These are phyloP conservation scores for Maudiozyma saulgeensis DNA, from an alignment of 805 yeast species.

Conservation along the genomic window DNA sequence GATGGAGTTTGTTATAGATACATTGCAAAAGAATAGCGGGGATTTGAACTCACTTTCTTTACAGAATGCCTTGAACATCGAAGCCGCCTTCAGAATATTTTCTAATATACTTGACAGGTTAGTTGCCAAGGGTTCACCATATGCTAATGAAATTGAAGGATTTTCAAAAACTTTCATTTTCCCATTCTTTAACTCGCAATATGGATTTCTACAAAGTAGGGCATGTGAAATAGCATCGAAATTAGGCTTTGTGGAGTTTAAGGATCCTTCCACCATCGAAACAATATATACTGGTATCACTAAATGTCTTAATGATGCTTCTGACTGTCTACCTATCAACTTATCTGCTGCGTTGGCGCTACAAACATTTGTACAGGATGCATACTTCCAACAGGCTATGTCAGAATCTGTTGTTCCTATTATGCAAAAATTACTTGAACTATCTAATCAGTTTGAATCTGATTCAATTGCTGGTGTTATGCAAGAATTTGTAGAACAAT, in stretches of 20 bases:
- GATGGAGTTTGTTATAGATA: slow-evolving; percentile 47
- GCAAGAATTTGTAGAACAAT: slow-evolving; percentile 90
- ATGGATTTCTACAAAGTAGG: slow-evolving; percentile 66
- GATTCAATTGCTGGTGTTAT: slow-evolving; percentile 83
- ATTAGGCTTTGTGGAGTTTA: slow-evolving; percentile 53
- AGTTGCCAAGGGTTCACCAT: slow-evolving; percentile 46
- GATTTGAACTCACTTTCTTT: slow-evolving; percentile 25
- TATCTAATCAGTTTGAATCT: slow-evolving; percentile 75
- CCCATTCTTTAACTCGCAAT: slow-evolving; percentile 57
- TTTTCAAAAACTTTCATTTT: slow-evolving; percentile 56
- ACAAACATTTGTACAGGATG: slow-evolving; percentile 62
- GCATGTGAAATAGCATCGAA: slow-evolving; percentile 56
- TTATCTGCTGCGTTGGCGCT: slow-evolving; percentile 79
- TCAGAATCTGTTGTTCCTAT: slow-evolving; percentile 64
- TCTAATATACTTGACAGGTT: slow-evolving; percentile 62
- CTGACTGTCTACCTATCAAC: slow-evolving; percentile 59
- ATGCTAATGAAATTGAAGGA: slow-evolving; percentile 52
- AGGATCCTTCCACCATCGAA: slow-evolving; percentile 30
- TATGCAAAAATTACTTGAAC: slow-evolving; percentile 65
- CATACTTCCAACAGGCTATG: slow-evolving; percentile 59
- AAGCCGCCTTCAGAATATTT: slow-evolving; percentile 70
- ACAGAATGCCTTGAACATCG: slow-evolving; percentile 56
- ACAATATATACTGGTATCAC: slow-evolving; percentile 39
- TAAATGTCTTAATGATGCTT: slow-evolving; percentile 28
- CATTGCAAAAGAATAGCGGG: slow-evolving; percentile 28